phyloP scores from a whole-genome alignment of 2,329 filamentous ascomycete species.

The Chaetomium strumarium region DNA sequence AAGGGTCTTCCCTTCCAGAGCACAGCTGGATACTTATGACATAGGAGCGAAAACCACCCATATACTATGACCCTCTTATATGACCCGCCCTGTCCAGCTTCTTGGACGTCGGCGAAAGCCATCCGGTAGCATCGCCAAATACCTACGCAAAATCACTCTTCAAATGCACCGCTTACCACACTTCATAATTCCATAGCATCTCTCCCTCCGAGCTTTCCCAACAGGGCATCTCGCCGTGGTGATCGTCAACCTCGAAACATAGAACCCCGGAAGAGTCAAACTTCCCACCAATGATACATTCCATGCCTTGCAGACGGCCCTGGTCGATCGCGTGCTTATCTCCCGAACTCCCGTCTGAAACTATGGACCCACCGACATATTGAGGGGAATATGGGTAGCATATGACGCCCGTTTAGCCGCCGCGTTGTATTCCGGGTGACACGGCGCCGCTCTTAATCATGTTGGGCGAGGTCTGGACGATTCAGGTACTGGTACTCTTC shows the following conservation, averaged over 20 bases:
- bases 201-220: constrained; percentile 12
- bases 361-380: constrained; percentile 5
- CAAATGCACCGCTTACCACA: not conserved
- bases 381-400: too few species aligned
- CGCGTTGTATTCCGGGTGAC: not conserved
- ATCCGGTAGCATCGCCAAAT: not conserved
- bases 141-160: not conserved
- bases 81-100: not conserved
- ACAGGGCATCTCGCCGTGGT: constrained; percentile 7
- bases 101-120: not conserved
- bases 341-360: constrained; percentile 18
- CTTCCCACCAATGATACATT: constrained; percentile 11
- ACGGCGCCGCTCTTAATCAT: too few species aligned
- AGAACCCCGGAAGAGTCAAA: not conserved
- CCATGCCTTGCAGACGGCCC: not conserved
- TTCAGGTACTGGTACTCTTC: too few species aligned
- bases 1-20: not conserved
- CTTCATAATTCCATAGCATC: not conserved
- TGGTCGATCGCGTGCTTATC: constrained; percentile 8
- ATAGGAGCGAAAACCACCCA: too few species aligned
- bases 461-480: too few species aligned
- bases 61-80: too few species aligned
- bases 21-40: too few species aligned
- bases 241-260: constrained; percentile 3
- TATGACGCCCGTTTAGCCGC: constrained; percentile 7